These are phyloP conservation scores for Carex scoparia DNA, from an alignment of 176 grass and related monocot genomes.

Conservation along the genomic window DNA sequence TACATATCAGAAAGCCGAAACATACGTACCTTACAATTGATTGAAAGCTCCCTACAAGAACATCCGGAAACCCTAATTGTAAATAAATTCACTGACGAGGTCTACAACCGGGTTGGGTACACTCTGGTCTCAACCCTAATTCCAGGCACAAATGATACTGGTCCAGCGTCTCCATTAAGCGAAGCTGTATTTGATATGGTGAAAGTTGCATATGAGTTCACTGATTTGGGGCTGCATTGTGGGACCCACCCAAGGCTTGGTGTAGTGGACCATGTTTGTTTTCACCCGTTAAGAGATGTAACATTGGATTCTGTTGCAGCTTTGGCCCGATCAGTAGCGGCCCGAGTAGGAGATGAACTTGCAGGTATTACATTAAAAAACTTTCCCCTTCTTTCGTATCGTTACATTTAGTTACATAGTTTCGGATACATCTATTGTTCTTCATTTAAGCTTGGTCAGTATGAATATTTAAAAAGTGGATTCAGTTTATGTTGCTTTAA, in stretches of 20 bases:
- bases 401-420: neutral
- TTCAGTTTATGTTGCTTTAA: neutral
- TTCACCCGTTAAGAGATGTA: conserved; percentile 51
- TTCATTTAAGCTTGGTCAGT: neutral
- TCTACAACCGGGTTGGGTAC: conserved; percentile 68
- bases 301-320: conserved; percentile 47
- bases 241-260: conserved; percentile 67
- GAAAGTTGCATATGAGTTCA: conserved; percentile 39
- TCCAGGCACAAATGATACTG: conserved; percentile 1
- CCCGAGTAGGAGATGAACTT: conserved; percentile 44
- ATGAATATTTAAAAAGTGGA: neutral
- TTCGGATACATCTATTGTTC: neutral
- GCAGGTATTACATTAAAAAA: conserved; percentile 29
- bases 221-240: conserved; percentile 38
- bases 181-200: conserved; percentile 44
- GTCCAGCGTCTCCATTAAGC: conserved; percentile 28
- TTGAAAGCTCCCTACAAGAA: conserved; percentile 25
- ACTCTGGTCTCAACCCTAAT: conserved; percentile 51
- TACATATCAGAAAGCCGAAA: conserved; percentile 75
- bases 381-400: neutral
- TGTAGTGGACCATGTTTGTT: conserved; percentile 55
- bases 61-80: conserved; percentile 43
- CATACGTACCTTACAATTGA: conserved; percentile 21
- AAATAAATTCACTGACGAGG: conserved; percentile 45
- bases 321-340: conserved; percentile 47